Conservation (phyloP, 2,329 filamentous ascomycete genomes). For the Byssochlamys sp. region DNA sequence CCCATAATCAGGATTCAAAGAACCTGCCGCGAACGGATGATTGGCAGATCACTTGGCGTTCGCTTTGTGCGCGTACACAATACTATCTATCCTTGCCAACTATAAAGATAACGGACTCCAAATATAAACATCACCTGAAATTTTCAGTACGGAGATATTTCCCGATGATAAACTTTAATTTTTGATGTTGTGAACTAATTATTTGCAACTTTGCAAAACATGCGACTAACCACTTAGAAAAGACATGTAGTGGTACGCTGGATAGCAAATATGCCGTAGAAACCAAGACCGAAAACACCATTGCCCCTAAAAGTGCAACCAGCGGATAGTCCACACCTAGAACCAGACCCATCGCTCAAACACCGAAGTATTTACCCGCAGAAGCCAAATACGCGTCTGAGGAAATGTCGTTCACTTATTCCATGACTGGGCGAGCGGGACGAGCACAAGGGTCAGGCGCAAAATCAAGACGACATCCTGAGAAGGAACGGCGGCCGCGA, state of each 20-base stretch:
- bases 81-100: too few species aligned
- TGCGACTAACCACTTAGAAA: not conserved
- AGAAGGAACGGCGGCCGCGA: constrained; percentile 6
- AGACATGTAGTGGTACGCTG: not conserved
- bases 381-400: not conserved
- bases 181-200: not conserved
- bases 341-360: not conserved
- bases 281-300: not conserved
- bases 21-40: too few species aligned
- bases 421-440: not conserved
- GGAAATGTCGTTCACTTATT: not conserved
- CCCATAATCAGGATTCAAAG: too few species aligned
- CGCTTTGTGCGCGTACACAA: too few species aligned
- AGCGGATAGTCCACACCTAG: not conserved
- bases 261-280: not conserved
- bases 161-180: not conserved
- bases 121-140: too few species aligned
- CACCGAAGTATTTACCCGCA: not conserved
- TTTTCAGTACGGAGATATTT: not conserved
- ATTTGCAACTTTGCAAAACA: not conserved
- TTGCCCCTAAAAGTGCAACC: not conserved
- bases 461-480: constrained; percentile 10
- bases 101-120: too few species aligned
- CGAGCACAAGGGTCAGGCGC: constrained; percentile 29
- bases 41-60: too few species aligned